A percentile compares a stretch with the other conserved stretches of the same genome.
Evolutionary conservation across 129 eudicot genomes (phyloP).

Genomic region (Sambucus nigra): DNA sequence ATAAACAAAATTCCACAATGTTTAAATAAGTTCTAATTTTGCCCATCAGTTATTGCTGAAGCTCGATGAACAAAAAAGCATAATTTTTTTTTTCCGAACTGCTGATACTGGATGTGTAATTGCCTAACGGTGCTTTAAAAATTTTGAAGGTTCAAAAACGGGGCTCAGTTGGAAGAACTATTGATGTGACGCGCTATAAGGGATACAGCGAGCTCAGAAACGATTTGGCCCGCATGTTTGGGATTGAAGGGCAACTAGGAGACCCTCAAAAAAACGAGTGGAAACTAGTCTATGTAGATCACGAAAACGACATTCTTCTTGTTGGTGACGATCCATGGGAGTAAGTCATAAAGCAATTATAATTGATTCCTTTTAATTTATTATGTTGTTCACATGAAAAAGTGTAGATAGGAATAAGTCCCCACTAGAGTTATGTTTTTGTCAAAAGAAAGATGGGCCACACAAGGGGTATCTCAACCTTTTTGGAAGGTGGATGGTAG

Average conservation of each 20-base stretch:
- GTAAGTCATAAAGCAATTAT: constrained; percentile 33
- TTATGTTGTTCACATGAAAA: too few species aligned
- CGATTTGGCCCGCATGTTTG: constrained; percentile 92
- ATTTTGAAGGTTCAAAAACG: constrained; percentile 80
- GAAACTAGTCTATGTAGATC: constrained; percentile 93
- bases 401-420: too few species aligned
- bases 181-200: constrained; percentile 84
- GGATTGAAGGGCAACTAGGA: constrained; percentile 80
- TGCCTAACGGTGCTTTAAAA: constrained; percentile 2
- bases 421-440: too few species aligned
- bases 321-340: constrained; percentile 99
- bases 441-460: too few species aligned
- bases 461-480: too few species aligned
- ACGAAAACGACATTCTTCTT: constrained; percentile 77
- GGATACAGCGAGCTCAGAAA: constrained; percentile 84
- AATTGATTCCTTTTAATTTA: not conserved
- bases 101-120: not conserved
- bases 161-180: constrained; percentile 92
- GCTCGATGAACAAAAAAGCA: too few species aligned
- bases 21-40: too few species aligned
- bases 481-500: too few species aligned
- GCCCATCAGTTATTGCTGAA: too few species aligned
- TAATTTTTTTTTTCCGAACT: not conserved
- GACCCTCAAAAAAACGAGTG: constrained; percentile 74
- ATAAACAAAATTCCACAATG: too few species aligned